Conservation (phyloP, 2,329 filamentous ascomycete species). For the Lizonia empirigonia region DNA sequence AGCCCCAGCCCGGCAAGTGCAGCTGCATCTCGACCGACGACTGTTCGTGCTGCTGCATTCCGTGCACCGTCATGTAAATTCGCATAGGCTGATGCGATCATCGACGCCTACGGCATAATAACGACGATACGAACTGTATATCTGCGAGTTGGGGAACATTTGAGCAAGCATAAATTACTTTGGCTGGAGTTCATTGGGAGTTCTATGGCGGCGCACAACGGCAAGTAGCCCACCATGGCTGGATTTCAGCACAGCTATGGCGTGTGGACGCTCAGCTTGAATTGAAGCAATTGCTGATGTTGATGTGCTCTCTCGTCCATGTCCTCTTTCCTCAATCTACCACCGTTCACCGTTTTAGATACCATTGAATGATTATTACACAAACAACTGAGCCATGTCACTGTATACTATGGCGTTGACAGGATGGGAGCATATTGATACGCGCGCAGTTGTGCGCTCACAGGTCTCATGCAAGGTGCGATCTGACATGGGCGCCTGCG, state of each 20-base stretch:
- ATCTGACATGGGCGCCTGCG: slow-evolving; percentile 3
- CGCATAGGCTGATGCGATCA: neutral
- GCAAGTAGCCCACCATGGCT: neutral
- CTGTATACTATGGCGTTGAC: neutral
- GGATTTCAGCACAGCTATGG: neutral
- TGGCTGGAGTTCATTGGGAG: neutral
- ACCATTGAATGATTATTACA: too few species aligned
- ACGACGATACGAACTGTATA: slow-evolving; percentile 4
- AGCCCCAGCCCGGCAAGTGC: slow-evolving; percentile 42
- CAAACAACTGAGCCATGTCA: too few species aligned
- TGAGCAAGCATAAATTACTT: neutral
- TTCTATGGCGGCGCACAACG: neutral
- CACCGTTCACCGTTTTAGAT: too few species aligned
- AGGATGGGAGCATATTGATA: neutral
- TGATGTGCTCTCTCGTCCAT: too few species aligned
- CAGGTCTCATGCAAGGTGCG: slow-evolving; percentile 2
- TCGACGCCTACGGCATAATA: neutral
- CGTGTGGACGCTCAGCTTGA: neutral
- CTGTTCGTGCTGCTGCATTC: slow-evolving; percentile 44
- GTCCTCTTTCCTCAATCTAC: too few species aligned
- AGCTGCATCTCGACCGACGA: slow-evolving; percentile 39
- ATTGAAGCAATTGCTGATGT: neutral
- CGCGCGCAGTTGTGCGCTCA: slow-evolving; percentile 11
- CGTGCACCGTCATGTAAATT: slow-evolving; percentile 47
- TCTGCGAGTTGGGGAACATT: neutral